A percentile compares a stretch with the other conserved stretches of the same genome.
These are phyloP conservation scores for Monosporozyma servazzii DNA, from an alignment of 805 yeast genomes.

Conservation along the genomic window DNA sequence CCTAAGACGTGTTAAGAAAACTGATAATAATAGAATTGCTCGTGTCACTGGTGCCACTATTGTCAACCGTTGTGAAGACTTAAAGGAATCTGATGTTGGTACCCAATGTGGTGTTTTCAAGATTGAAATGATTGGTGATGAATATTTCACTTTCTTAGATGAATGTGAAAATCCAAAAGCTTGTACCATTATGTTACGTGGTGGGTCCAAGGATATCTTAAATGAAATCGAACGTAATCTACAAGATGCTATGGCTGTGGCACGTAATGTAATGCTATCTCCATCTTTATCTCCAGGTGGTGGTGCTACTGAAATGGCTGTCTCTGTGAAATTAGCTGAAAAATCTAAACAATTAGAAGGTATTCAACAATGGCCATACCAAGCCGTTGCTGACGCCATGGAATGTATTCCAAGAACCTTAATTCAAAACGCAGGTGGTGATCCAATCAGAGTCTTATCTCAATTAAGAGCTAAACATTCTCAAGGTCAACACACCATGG, in stretches of 20 bases:
- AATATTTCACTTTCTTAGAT: conserved; percentile 79
- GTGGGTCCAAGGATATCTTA: conserved; percentile 93
- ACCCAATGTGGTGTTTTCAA: conserved; percentile 82
- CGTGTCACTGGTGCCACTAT: conserved; percentile 97
- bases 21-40: conserved; percentile 93
- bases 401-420: conserved; percentile 97
- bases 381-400: conserved; percentile 97
- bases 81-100: conserved; percentile 86
- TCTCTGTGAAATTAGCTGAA: conserved; percentile 77
- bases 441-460: conserved; percentile 81
- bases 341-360: conserved; percentile 90
- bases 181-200: conserved; percentile 85
- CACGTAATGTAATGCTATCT: conserved; percentile 88
- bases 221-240: conserved; percentile 94
- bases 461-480: conserved; percentile 96
- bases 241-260: conserved; percentile 97
- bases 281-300: conserved; percentile 97
- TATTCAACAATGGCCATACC: conserved; percentile 96
- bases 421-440: conserved; percentile 96
- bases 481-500: conserved; percentile 73
- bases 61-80: conserved; percentile 90
- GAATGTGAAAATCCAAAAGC: conserved; percentile 83
- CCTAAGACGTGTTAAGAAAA: conserved; percentile 87
- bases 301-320: conserved; percentile 99
- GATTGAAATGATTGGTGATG: conserved; percentile 94